Conservation (phyloP, 257 asterid genomes). For the Nicotiana tabacum region DNA sequence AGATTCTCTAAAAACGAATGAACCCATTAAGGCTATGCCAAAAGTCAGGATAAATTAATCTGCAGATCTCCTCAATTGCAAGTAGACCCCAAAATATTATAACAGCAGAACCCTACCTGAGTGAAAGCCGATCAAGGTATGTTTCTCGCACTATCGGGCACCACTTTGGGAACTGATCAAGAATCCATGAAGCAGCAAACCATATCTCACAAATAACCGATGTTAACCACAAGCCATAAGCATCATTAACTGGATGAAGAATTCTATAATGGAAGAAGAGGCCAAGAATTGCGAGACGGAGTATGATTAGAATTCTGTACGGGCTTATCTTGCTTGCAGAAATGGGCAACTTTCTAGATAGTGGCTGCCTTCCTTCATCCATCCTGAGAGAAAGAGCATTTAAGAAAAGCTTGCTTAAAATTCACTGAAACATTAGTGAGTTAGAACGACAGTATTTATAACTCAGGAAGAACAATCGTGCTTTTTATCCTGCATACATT, state of each 20-base stretch:
- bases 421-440: not conserved
- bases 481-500: not conserved
- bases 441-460: not conserved
- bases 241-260: conserved; percentile 76
- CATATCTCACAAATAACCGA: conserved; percentile 94
- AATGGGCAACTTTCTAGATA: conserved; percentile 78
- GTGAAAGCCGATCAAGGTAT: conserved; percentile 83
- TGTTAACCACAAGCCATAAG: conserved; percentile 80
- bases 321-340: conserved; percentile 86
- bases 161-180: conserved; percentile 97
- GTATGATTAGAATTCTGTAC: conserved; percentile 65
- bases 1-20: not conserved
- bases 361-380: conserved; percentile 97
- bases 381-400: conserved; percentile 43
- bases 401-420: not conserved
- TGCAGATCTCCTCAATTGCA: not conserved
- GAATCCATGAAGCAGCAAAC: conserved; percentile 91
- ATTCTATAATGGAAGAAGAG: conserved; percentile 80
- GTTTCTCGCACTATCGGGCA: conserved; percentile 81
- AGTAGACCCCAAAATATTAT: not conserved
- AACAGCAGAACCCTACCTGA: conserved; percentile 39
- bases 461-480: not conserved
- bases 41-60: not conserved
- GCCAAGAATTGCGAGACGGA: conserved; percentile 75
- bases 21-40: not conserved